Evolutionary conservation across 192 early-diverging fungal genomes (phyloP).

Genomic region (Coemansia sp.): DNA sequence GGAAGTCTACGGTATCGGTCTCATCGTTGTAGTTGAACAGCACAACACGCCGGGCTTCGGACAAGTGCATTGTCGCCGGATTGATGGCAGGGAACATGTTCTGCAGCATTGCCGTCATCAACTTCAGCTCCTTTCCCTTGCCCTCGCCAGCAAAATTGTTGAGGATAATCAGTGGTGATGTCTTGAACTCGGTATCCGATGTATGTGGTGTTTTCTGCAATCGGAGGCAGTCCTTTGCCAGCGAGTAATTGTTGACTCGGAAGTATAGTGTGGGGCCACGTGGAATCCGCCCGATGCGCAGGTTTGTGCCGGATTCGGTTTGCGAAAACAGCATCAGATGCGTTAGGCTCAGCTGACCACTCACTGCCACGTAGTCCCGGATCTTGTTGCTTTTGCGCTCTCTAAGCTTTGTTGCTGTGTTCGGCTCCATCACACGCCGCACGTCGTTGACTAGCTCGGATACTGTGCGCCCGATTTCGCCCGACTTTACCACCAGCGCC

Average conservation of each 20-base stretch:
- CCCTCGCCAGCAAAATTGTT: slow-evolving; percentile 50
- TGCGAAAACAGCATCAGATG: slow-evolving; percentile 89
- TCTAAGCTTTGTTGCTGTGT: slow-evolving; percentile 85
- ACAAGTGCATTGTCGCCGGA: slow-evolving; percentile 89
- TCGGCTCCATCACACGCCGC: slow-evolving; percentile 89
- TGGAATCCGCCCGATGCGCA: slow-evolving; percentile 83
- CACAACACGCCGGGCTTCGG: slow-evolving; percentile 87
- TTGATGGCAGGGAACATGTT: slow-evolving; percentile 97
- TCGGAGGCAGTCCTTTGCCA: slow-evolving; percentile 78
- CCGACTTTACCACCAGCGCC: slow-evolving; percentile 92
- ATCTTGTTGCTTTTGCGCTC: slow-evolving; percentile 91
- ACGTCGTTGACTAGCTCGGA: slow-evolving; percentile 78
- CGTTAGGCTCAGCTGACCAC: slow-evolving; percentile 80
- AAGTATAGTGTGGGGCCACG: slow-evolving; percentile 93
- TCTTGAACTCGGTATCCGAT: slow-evolving; percentile 74
- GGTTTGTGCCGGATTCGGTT: slow-evolving; percentile 76
- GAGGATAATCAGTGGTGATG: slow-evolving; percentile 72
- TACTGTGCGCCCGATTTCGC: slow-evolving; percentile 75
- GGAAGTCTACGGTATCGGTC: slow-evolving; percentile 82
- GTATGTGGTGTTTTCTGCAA: slow-evolving; percentile 78
- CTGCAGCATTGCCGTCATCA: slow-evolving; percentile 94
- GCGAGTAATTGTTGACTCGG: slow-evolving; percentile 75
- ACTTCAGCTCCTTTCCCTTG: slow-evolving; percentile 63
- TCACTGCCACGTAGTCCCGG: slow-evolving; percentile 88
- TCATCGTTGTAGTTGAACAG: slow-evolving; percentile 87